phyloP scores from a whole-genome alignment of 352 stramenopile genomes.

The Phytophthora pisi region DNA sequence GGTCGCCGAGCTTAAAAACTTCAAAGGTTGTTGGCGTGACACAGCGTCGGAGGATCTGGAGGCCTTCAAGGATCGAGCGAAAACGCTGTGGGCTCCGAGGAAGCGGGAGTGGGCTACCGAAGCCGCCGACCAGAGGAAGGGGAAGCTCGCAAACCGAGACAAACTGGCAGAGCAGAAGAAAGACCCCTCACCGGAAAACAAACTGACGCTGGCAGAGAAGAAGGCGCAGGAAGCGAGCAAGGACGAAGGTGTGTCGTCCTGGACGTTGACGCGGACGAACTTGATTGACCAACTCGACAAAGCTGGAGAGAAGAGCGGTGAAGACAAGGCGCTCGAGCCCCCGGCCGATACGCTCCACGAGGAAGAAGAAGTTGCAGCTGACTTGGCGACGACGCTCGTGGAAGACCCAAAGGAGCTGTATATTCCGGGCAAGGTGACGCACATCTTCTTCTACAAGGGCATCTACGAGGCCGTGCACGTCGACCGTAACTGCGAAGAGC shows the following conservation, averaged over 20 bases:
- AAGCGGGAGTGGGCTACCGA: constrained; percentile 85
- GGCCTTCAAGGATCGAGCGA: constrained; percentile 82
- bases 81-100: constrained; percentile 81
- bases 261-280: constrained; percentile 77
- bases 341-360: constrained; percentile 38
- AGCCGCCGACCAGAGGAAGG: constrained; percentile 58
- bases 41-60: constrained; percentile 80
- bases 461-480: constrained; percentile 86
- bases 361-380: constrained; percentile 64
- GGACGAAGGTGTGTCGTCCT: constrained; percentile 54
- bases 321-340: constrained; percentile 44
- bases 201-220: constrained; percentile 27
- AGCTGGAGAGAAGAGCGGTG: constrained; percentile 32
- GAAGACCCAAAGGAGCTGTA: constrained; percentile 80
- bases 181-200: constrained; percentile 16
- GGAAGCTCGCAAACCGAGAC: constrained; percentile 38
- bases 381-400: constrained; percentile 55
- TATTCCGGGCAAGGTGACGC: constrained; percentile 75
- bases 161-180: constrained; percentile 22
- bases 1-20: constrained; percentile 74
- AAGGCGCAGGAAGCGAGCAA: constrained; percentile 29
- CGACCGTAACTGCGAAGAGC: constrained; percentile 69
- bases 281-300: constrained; percentile 82
- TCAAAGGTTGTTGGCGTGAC: constrained; percentile 83
- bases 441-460: constrained; percentile 82